Evolutionary conservation across 106 monocot species (phyloP), one percentile per base, ranked within the genome.

Genomic region (Cymbidium sinense): DNA sequence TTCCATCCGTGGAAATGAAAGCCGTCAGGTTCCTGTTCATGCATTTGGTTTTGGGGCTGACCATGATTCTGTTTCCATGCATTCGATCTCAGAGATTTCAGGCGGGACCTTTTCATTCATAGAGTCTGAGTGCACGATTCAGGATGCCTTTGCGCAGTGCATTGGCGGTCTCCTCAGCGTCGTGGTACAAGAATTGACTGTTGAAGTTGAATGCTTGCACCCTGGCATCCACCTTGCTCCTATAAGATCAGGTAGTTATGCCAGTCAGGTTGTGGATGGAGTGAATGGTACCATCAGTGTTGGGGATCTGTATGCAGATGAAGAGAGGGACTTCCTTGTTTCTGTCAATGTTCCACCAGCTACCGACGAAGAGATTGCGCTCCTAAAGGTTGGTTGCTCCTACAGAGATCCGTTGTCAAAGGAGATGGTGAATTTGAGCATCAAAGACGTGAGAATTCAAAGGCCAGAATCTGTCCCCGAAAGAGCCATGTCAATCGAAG

Each of bases 91-190:
- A 20, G 91, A 96, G 77, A 80, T 67, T 50, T 91, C 93, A n/a
- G 86, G 93, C 27, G 96, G 96, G 20, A 96, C 96, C 2, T 96
- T 93, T 61, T 96, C 96, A 33, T 96, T 96, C 54, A 93, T 96
- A 15, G 96, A 98, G 78, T 75, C 91, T 19, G 91, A 91, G 76
- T 71, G 78, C 73, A 90, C 80, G 34, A 91, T 98, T 30, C 96
- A 93, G 77, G 93, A 93, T 78, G 93, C 96, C 0, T 93, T 96
- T 81, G 96, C 96, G 6, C 96, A 91, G 64, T 96, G 96, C 87
- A 94, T 96, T n/a, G 96, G 96, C n/a, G 96, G 96, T 74, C 87
- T 96, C 20, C 88, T 96, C 3, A 96, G 96, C 44, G 91, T 96
- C 33, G 91, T 88, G 37, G 89, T 90, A 29, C 93, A 96, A 78